phyloP scores from a whole-genome alignment of 805 yeast species.

The Metschnikowia cubensis region DNA sequence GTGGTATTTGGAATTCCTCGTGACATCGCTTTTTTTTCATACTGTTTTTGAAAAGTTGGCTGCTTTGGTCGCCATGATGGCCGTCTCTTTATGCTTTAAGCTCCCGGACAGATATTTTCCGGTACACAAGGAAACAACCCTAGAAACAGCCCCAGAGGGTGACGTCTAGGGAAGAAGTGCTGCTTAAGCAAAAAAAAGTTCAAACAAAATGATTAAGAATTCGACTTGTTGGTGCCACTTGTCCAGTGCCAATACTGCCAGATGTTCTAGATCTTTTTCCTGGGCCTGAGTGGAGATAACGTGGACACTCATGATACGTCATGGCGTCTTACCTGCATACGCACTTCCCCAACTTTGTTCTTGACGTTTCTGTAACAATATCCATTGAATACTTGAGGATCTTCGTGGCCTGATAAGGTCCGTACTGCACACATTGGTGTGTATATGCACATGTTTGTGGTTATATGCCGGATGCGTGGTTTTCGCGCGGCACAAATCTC shows the following conservation, averaged over 20 bases:
- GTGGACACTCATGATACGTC: too few relatives aligned
- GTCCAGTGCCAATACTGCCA: too few relatives aligned
- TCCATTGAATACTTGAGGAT: too few relatives aligned
- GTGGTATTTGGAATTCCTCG: slow-evolving; percentile 13
- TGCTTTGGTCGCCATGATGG: slow-evolving; percentile 9
- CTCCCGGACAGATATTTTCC: background rate
- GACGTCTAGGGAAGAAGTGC: too few relatives aligned
- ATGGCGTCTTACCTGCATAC: too few relatives aligned
- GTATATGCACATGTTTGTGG: background rate
- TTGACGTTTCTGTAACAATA: too few relatives aligned
- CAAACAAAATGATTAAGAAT: background rate
- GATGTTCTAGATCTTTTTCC: too few relatives aligned
- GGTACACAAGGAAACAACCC: background rate
- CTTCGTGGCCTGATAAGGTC: background rate
- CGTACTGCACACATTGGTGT: background rate
- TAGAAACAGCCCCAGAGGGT: too few relatives aligned
- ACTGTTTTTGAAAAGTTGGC: slow-evolving; percentile 12
- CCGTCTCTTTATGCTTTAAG: background rate
- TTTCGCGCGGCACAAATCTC: slow-evolving; percentile 2
- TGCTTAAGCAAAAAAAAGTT: too few relatives aligned
- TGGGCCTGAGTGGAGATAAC: too few relatives aligned
- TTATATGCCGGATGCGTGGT: background rate
- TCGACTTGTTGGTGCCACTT: too few relatives aligned
- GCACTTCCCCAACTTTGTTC: too few relatives aligned
- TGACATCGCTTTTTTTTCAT: slow-evolving; percentile 17